These are phyloP conservation scores for Syncephalastrum monosporum DNA, from an alignment of 371 early-diverging fungal genomes.

Conservation along the genomic window DNA sequence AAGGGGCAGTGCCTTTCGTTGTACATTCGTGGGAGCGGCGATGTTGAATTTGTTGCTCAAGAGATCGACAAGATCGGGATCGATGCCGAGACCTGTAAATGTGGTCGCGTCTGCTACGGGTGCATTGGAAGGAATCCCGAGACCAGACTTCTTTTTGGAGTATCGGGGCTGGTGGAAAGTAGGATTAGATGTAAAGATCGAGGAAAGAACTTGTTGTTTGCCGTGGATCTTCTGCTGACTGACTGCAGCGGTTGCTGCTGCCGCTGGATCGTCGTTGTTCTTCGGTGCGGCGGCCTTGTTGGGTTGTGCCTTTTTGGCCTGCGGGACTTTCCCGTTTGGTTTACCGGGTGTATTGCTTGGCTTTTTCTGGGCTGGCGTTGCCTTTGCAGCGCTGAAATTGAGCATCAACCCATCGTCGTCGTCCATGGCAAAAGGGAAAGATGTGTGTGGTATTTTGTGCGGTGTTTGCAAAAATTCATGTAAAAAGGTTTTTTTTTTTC, in stretches of 20 bases:
- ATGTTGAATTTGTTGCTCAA: slow-evolving; percentile 67
- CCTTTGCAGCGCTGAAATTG: slow-evolving; percentile 48
- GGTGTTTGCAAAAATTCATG: too few species aligned
- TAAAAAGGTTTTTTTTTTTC: too few species aligned
- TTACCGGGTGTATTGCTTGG: background rate
- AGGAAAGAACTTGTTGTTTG: slow-evolving; percentile 54
- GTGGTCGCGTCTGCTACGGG: slow-evolving; percentile 51
- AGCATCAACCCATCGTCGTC: slow-evolving; percentile 72
- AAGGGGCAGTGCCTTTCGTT: slow-evolving; percentile 67
- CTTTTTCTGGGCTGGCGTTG: slow-evolving; percentile 1
- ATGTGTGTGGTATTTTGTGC: too few species aligned
- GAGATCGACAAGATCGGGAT: slow-evolving; percentile 62
- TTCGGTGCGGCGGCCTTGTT: slow-evolving; percentile 8
- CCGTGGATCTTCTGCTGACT: slow-evolving; percentile 45
- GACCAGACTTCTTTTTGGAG: slow-evolving; percentile 30
- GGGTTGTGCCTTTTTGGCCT: background rate
- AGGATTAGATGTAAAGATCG: slow-evolving; percentile 61
- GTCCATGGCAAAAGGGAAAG: slow-evolving; percentile 4
- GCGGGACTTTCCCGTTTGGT: slow-evolving; percentile 3
- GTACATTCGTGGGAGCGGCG: slow-evolving; percentile 68
- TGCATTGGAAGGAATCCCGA: slow-evolving; percentile 55
- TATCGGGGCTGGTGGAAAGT: slow-evolving; percentile 27
- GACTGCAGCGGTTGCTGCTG: slow-evolving; percentile 8
- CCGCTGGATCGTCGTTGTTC: background rate
- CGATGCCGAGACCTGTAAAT: slow-evolving; percentile 77